These are phyloP conservation scores for Vitellaria paradoxa DNA, from an alignment of 179 eudicot genomes.

Conservation along the genomic window DNA sequence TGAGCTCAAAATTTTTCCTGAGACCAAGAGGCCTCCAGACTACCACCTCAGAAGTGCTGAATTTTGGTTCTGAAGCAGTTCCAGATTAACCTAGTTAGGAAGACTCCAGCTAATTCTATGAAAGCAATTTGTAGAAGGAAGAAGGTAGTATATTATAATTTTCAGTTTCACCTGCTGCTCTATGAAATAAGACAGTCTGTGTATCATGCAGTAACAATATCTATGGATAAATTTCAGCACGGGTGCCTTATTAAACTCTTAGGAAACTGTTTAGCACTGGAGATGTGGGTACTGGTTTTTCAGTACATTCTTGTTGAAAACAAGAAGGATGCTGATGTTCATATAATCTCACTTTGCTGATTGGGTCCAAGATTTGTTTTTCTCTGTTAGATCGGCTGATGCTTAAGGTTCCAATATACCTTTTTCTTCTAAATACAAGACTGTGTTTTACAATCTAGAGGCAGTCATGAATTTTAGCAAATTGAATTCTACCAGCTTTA, in stretches of 20 bases:
- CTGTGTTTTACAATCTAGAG: neutral
- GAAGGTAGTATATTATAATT: neutral
- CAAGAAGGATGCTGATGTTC: neutral
- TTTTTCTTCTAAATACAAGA: neutral
- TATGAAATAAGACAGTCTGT: neutral
- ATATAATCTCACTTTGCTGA: neutral
- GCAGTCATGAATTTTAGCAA: neutral
- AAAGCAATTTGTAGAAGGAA: neutral
- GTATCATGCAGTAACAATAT: neutral
- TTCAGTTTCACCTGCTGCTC: too few species aligned
- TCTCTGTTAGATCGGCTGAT: neutral
- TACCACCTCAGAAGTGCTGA: constrained; percentile 1
- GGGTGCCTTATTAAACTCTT: neutral
- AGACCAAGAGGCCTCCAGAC: neutral
- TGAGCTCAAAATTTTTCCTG: neutral
- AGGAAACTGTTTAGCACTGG: neutral
- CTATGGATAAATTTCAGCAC: neutral
- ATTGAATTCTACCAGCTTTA: neutral
- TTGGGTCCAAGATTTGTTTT: neutral
- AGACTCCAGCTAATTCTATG: neutral
- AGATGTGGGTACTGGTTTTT: neutral
- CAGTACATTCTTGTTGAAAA: neutral
- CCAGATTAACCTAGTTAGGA: neutral
- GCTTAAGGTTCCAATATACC: neutral
- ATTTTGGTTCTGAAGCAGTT: neutral